Conservation (phyloP, 169 alveolate species). For the Plasmodium sp. region DNA sequence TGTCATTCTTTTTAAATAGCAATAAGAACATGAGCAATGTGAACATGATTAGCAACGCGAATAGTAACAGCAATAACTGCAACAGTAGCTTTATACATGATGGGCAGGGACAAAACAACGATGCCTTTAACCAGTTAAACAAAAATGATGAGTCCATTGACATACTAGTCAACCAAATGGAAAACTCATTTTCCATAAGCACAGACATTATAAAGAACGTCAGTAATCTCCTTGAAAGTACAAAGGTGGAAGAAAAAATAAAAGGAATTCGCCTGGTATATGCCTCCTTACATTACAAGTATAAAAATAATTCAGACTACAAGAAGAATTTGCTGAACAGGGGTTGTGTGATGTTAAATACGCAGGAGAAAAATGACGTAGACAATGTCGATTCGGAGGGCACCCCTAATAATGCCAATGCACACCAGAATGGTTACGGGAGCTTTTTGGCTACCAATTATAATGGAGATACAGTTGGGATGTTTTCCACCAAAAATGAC, state of each 20-base stretch:
- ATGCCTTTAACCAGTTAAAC: conserved; percentile 29
- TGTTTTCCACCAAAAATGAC: conserved; percentile 32
- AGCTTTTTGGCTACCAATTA: conserved; percentile 18
- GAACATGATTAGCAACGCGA: conserved; percentile 1
- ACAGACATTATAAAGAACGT: conserved; percentile 71
- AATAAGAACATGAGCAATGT: conserved; percentile 16
- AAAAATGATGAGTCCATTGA: conserved; percentile 74
- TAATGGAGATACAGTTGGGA: background rate
- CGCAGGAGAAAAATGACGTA: conserved; percentile 59
- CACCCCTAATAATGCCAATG: background rate
- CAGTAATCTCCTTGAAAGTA: conserved; percentile 61
- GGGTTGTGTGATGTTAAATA: conserved; percentile 61
- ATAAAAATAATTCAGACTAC: conserved; percentile 55
- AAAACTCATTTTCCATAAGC: conserved; percentile 64
- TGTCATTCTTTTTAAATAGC: conserved; percentile 69
- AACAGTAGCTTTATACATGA: conserved; percentile 13
- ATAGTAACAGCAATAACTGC: conserved; percentile 8
- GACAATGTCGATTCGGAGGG: conserved; percentile 17
- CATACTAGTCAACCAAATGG: conserved; percentile 73
- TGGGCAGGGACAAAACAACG: conserved; percentile 27
- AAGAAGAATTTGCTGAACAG: conserved; percentile 71
- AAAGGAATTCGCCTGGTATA: conserved; percentile 69
- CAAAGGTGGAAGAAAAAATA: conserved; percentile 59
- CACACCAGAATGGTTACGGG: background rate
- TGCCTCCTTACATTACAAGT: conserved; percentile 73